A percentile compares a stretch with the other conserved stretches of the same genome.
Evolutionary conservation across 768 basidiomycete genomes (phyloP).

Genomic region (Kwoniella bestiolae): DNA sequence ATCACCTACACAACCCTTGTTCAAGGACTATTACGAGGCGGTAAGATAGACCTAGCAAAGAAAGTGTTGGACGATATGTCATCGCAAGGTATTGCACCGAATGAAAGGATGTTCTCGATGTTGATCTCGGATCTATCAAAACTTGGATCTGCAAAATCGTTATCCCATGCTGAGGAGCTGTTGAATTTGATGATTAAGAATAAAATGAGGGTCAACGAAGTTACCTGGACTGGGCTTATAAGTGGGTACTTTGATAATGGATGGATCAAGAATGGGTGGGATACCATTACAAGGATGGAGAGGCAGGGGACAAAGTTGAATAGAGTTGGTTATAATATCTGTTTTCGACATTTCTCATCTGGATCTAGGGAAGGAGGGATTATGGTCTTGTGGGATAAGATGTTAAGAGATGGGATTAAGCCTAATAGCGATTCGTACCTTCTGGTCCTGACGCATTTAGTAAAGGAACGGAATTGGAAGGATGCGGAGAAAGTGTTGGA

Average conservation of each 20-base stretch:
- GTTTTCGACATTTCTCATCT: conserved; percentile 63
- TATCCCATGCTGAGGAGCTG: conserved; percentile 70
- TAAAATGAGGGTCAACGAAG: conserved; percentile 65
- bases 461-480: conserved; percentile 65
- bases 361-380: background rate
- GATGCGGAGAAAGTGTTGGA: conserved; percentile 67
- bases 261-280: conserved; percentile 57
- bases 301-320: conserved; percentile 64
- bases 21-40: conserved; percentile 71
- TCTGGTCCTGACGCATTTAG: conserved; percentile 71
- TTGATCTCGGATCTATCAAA: conserved; percentile 77
- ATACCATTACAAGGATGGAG: conserved; percentile 61
- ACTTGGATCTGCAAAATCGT: conserved; percentile 63
- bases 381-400: conserved; percentile 36
- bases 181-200: conserved; percentile 71
- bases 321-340: conserved; percentile 73
- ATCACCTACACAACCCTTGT: conserved; percentile 87
- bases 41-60: conserved; percentile 69
- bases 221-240: conserved; percentile 83
- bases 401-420: conserved; percentile 62
- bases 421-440: conserved; percentile 74
- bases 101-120: conserved; percentile 74
- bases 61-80: conserved; percentile 74
- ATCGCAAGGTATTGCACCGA: conserved; percentile 72
- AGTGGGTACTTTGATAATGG: conserved; percentile 71